Evolutionary conservation across 441 rosid genomes (phyloP), one percentile per base, ranked within the genome.

Genomic region (Adansonia gregorii): DNA sequence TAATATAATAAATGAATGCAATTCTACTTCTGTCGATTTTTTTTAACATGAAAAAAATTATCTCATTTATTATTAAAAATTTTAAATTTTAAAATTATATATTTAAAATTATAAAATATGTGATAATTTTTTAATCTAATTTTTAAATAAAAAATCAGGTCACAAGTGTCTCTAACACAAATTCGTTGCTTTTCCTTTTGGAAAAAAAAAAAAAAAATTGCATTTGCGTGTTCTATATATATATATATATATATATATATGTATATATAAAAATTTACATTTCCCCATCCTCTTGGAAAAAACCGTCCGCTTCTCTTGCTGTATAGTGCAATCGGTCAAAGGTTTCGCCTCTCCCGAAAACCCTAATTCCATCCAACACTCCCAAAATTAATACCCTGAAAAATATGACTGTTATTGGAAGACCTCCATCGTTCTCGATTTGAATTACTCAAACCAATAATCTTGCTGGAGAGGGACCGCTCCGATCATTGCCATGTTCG

Each of bases 401-500:
- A 56, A 66, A 70, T n/a, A 82, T 86, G 87, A 67, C 43, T 74
- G 22, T 72, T 22, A 60, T 41, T 74, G 65, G 68, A 39, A 76
- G 60, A 27, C 76, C 59, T 77, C 83, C 69, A 80, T 79, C 87
- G 27, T 64, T 67, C 22, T 5, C 81, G 17, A 67, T 45, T 79
- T 71, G 68, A 58, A 24, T 52, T 35, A 22, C 55, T 27, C 43
- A 11, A 48, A n/a, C 39, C 58, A 68, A 24, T 75, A 65, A 75
- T 43, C 71, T 2, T 15, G 39, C 74, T 11, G 59, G 43, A 51
- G 52, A 76, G 51, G 77, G 61, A 35, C 58, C 74, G 63, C 69
- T 35, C 48, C 43, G 72, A 73, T 78, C 81, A 76, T 74, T 89
- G 76, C 80, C 87, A 91, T 91, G 95, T 91, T 91, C 78, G 93